These are phyloP conservation scores for Tanacetum coccineum DNA, from an alignment of 129 eudicot genomes.

Conservation along the genomic window DNA sequence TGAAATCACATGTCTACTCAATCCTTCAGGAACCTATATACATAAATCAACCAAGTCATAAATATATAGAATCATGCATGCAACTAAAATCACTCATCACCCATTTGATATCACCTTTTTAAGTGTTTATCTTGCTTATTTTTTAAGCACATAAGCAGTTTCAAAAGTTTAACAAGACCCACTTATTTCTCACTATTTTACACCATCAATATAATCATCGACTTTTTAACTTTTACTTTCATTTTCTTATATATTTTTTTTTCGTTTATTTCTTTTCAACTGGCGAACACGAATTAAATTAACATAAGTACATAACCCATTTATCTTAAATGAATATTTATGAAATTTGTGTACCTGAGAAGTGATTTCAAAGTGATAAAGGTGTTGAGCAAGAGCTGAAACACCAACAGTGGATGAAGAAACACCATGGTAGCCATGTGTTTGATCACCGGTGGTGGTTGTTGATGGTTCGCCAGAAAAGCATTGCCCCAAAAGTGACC, in stretches of 20 bases:
- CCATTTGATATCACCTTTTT: too few species aligned
- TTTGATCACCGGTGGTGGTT: conserved; percentile 27
- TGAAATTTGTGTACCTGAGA: conserved; percentile 48
- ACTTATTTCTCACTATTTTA: too few species aligned
- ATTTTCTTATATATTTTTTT: too few species aligned
- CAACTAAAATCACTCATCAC: too few species aligned
- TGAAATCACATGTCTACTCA: conserved; percentile 65
- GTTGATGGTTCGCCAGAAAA: conserved; percentile 35
- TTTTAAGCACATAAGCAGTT: too few species aligned
- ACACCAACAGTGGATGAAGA: conserved; percentile 49
- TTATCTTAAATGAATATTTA: background rate
- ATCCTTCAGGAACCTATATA: conserved; percentile 73
- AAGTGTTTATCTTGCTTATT: too few species aligned
- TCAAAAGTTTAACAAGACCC: too few species aligned
- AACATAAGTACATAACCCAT: background rate
- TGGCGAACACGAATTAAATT: background rate
- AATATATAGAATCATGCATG: too few species aligned
- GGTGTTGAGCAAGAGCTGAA: conserved; percentile 75
- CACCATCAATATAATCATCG: too few species aligned
- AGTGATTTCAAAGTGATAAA: conserved; percentile 73
- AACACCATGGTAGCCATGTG: conserved; percentile 62
- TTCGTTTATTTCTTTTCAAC: too few species aligned
- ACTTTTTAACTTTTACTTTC: too few species aligned
- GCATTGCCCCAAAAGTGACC: background rate
- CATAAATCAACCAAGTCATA: background rate